phyloP scores from a whole-genome alignment of 1,284 basidiomycete species.

The Takashimella koratensis region DNA sequence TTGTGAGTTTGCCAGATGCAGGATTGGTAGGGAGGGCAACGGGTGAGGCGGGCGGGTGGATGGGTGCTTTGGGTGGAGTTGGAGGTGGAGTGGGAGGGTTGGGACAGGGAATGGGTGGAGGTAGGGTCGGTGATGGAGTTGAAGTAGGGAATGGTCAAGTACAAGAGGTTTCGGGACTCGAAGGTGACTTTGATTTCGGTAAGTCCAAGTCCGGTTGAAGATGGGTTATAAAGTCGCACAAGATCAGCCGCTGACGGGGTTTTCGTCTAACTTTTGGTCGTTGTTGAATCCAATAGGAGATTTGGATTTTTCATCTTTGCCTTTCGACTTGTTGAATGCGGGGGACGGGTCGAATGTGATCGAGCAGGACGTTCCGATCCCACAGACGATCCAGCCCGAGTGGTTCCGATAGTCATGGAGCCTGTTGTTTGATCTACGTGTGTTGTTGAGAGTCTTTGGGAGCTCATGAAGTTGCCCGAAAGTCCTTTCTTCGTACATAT shows the following conservation, averaged over 20 bases:
- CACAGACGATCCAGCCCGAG: constrained; percentile 11
- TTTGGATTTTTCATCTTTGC: constrained; percentile 16
- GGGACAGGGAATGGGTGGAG: not conserved
- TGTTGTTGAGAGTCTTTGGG: no score
- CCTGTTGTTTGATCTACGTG: no score
- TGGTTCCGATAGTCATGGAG: constrained; percentile 13
- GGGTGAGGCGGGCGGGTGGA: not conserved
- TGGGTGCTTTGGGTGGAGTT: not conserved
- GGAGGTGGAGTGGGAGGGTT: not conserved
- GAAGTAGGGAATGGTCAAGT: no score
- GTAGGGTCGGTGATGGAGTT: not conserved
- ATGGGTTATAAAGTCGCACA: no score
- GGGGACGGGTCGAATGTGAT: constrained; percentile 9
- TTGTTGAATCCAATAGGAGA: no score
- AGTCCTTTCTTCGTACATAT: no score
- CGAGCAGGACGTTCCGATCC: constrained; percentile 19
- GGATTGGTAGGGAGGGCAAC: constrained; percentile 12
- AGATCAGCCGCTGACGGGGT: no score
- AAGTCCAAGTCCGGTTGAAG: no score
- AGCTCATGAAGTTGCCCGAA: no score
- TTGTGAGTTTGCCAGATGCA: constrained; percentile 25
- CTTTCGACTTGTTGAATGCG: constrained; percentile 17
- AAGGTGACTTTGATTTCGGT: not conserved
- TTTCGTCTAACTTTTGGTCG: no score
- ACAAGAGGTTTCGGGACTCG: not conserved